Evolutionary conservation across 306 rosid genomes (phyloP), one percentile per base, ranked within the genome.

Genomic region (Cucumis hystrix): DNA sequence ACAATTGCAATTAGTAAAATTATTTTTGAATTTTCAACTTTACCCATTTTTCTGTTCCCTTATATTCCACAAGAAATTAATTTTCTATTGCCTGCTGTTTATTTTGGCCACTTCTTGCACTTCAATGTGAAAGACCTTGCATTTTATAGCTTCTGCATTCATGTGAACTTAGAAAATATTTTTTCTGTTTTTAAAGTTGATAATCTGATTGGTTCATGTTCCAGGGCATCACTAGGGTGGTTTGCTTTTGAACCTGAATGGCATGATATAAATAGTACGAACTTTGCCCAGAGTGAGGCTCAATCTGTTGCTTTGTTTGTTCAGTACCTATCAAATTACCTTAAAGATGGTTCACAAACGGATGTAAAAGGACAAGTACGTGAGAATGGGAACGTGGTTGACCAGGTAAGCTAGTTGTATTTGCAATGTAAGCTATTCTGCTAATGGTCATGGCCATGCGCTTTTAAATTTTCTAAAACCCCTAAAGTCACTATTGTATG

Each of bases 181-280:
- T 39, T 39, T 20, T 6, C 54, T 67, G 28, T 66, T 23, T 67
- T 40, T 40, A 67, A 67, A 67, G 28, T 67, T 67, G 74, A 67
- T 67, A 67, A n/a, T 67, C 52, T 67, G 52, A 40, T 67, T 67
- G 74, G 54, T 67, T n/a, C 54, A 39, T 67, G 54, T 70, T 87
- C 55, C 91, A 95, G 98, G 89, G 89, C 97, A 39, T 79, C 96
- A 67, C 83, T 94, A 81, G 96, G 98, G 76, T 94, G 98, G 98
- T 94, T 94, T 91, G 89, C 98, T 59, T 74, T 79, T 80, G 88
- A 84, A 79, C 96, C 93, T 25, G 96, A 92, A 75, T 95, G 97
- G 98, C 91, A 82, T 78, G 98, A 95, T 80, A 82, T 90, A 69
- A 89, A 85, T 74, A 83, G 88, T 75, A 75, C 86, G 71, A 95